Conservation (phyloP, 768 basidiomycete genomes). For the Trametes coccinea region DNA sequence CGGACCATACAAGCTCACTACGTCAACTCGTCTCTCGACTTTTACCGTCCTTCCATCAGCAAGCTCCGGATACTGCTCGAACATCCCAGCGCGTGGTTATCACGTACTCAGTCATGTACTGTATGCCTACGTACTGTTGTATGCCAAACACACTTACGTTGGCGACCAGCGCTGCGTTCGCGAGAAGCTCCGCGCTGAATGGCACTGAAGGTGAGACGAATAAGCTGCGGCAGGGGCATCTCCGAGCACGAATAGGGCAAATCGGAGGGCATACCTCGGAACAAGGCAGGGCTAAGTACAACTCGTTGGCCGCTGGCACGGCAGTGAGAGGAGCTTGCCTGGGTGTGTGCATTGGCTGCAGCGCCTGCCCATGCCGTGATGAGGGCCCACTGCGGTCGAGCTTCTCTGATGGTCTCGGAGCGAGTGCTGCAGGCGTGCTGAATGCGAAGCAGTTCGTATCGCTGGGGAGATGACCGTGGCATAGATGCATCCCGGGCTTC, state of each 20-base stretch:
- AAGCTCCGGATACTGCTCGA: too few species aligned
- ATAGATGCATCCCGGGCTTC: neutral
- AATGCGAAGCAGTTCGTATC: neutral
- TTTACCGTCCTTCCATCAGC: too few species aligned
- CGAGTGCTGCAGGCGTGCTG: neutral
- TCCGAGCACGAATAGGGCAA: neutral
- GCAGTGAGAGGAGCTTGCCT: neutral
- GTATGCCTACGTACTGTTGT: too few species aligned
- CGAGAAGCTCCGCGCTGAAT: too few species aligned
- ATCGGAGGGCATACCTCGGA: neutral
- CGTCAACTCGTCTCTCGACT: neutral
- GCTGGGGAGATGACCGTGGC: neutral
- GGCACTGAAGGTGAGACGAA: too few species aligned
- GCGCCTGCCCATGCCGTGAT: constrained; percentile 1
- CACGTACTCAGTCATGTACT: too few species aligned
- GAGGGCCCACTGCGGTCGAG: neutral
- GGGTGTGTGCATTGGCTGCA: neutral
- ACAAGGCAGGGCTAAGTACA: neutral
- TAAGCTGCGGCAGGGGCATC: too few species aligned
- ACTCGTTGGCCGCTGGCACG: neutral
- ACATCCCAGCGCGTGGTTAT: too few species aligned
- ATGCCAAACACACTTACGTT: too few species aligned
- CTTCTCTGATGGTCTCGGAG: neutral
- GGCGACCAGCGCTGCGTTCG: too few species aligned
- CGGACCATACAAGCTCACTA: neutral